Evolutionary conservation across 768 basidiomycete species (phyloP), one percentile per base, ranked within the genome.

Genomic region (Termitomyces sp.): DNA sequence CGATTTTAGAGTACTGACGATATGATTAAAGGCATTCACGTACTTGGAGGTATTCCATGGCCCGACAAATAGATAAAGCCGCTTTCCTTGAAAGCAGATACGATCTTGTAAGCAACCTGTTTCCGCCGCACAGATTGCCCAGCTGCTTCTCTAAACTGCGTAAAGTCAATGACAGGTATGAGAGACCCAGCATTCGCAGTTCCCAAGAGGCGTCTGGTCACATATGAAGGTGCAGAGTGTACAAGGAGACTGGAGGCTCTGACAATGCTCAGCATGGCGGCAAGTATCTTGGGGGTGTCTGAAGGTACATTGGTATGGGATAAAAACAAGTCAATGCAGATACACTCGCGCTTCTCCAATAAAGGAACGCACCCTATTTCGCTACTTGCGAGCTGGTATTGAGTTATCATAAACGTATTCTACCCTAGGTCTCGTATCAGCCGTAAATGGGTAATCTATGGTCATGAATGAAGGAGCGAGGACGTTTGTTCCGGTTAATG

Each of bases 111-210:
- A 2, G 92, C 89, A 0, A 84, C 81, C 5, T 76, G 68, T 57
- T 81, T 79, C 72, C 84, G 89, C 65, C 89, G n/a, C n/a, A n/a
- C 86, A 14, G 74, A 71, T 2, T 65, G 50, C 0, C 83, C 79
- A n/a, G 72, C 65, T 1, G 84, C 78, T n/a, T 72, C 65, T 55
- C 81, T 78, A 68, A 87, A 92, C 57, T 82, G 85, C 63, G 82
- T 76, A 62, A 95, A 93, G 74, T 93, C 84, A 64, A 94, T 83
- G 27, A 92, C 74, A 26, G 92, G 92, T 53, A 93, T 91, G 67
- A 88, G 87, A 24, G 69, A 65, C 26, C 63, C 51, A 4, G 51
- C 60, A 53, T 64, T 62, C 32, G 65, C 44, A 42, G 68, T 74
- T 32, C 67, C 71, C 37, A 72, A 67, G 48, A 61, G 59, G 42